These are phyloP conservation scores for Hansenula lynferdii DNA, from an alignment of 1,139 yeast species.

Conservation along the genomic window DNA sequence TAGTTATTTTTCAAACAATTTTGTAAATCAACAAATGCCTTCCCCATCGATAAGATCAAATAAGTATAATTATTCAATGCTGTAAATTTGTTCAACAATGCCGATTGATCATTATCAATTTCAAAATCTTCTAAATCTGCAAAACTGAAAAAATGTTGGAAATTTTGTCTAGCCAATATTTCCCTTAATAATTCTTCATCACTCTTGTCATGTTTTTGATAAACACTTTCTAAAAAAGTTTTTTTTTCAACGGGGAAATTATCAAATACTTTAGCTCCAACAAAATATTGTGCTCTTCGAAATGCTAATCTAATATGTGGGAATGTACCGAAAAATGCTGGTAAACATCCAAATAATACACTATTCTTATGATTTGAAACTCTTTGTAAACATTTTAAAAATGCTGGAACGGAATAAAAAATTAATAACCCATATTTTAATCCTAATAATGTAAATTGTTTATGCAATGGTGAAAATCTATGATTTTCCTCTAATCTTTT, in stretches of 20 bases:
- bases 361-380: not conserved
- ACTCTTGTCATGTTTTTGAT: not conserved
- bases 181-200: not conserved
- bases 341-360: not conserved
- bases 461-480: not conserved
- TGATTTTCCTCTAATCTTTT: not conserved
- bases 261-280: not conserved
- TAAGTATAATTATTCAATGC: constrained; percentile 1
- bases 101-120: constrained; percentile 1
- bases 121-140: constrained; percentile 1
- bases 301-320: constrained; percentile 1
- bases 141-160: not conserved
- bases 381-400: not conserved
- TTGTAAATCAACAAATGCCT: constrained; percentile 1
- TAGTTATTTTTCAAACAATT: not conserved
- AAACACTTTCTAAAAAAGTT: not conserved
- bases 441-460: not conserved
- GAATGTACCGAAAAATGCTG: not conserved
- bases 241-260: constrained; percentile 1
- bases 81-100: not conserved
- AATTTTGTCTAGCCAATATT: not conserved
- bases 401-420: not conserved
- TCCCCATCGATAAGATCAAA: not conserved
- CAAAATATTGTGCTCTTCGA: not conserved
- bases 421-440: constrained; percentile 2